These are phyloP conservation scores for Beauveria brongniartii DNA, from an alignment of 2,329 filamentous ascomycete genomes.

Conservation along the genomic window DNA sequence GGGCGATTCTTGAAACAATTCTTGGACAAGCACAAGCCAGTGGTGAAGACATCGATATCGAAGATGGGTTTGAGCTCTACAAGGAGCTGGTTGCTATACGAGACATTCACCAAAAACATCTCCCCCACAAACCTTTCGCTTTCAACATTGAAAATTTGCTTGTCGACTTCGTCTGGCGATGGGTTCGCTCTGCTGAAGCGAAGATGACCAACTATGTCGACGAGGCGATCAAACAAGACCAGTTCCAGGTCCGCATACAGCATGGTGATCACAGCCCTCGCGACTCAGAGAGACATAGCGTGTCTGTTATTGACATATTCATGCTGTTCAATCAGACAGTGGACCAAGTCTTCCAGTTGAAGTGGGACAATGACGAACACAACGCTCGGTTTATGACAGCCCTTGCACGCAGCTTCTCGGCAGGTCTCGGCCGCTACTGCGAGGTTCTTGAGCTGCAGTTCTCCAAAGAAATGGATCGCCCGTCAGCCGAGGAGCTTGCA, in stretches of 20 bases:
- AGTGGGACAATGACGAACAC: conserved; percentile 90
- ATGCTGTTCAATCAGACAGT: conserved; percentile 87
- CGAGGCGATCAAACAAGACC: conserved; percentile 82
- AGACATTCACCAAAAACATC: conserved; percentile 65
- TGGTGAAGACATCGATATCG: conserved; percentile 69
- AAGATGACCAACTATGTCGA: conserved; percentile 81
- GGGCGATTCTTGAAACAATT: conserved; percentile 76
- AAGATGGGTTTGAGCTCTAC: conserved; percentile 93
- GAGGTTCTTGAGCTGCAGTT: conserved; percentile 84
- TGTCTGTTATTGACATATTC: conserved; percentile 90
- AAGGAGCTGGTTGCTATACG: conserved; percentile 80
- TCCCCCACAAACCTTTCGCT: conserved; percentile 67
- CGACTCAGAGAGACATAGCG: conserved; percentile 83
- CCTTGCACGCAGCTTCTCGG: conserved; percentile 74
- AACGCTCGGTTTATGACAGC: conserved; percentile 97
- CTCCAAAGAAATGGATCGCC: conserved; percentile 82
- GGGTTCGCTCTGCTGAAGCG: conserved; percentile 74
- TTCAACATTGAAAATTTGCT: conserved; percentile 83
- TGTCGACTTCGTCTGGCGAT: conserved; percentile 91
- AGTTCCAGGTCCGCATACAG: conserved; percentile 67
- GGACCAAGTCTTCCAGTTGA: conserved; percentile 74
- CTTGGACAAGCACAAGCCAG: conserved; percentile 62
- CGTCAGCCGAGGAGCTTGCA: conserved; percentile 79
- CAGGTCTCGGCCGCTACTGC: conserved; percentile 80
- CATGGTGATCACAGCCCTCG: conserved; percentile 54